Percentiles rank a stretch among this genome's conserved stretches.
Evolutionary conservation across 2,329 filamentous ascomycete species (phyloP).

Genomic region (Trichoderma sp.): DNA sequence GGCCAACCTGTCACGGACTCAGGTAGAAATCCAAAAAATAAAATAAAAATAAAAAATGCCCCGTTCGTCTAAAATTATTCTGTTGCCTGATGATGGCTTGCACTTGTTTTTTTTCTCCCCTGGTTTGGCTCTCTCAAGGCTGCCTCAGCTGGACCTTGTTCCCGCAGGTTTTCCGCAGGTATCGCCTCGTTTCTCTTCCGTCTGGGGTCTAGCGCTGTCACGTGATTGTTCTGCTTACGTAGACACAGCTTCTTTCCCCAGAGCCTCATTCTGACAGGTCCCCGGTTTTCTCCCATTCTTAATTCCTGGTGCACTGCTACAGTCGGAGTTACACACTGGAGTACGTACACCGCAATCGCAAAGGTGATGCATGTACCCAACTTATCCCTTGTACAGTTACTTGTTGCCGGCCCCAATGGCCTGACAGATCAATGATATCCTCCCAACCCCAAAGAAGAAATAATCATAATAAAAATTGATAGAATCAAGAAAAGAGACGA

Average conservation of each 20-base stretch:
- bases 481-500: neutral
- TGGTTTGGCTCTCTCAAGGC: neutral
- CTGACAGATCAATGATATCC: neutral
- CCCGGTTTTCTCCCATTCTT: neutral
- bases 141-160: constrained; percentile 2
- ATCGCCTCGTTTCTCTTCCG: neutral
- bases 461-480: neutral
- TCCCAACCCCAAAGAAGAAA: neutral
- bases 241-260: neutral
- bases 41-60: neutral
- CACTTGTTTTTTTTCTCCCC: neutral
- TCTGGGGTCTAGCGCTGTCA: neutral
- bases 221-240: neutral
- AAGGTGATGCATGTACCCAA: neutral
- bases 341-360: neutral
- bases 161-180: neutral
- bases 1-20: neutral
- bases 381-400: neutral
- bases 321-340: neutral
- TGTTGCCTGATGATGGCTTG: constrained; percentile 9
- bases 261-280: neutral
- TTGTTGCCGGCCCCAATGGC: neutral
- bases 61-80: constrained; percentile 6
- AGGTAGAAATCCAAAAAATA: neutral
- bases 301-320: neutral